Evolutionary conservation across 495 filamentous ascomycete species (phyloP).

Genomic region (Aspergillus ostianus): DNA sequence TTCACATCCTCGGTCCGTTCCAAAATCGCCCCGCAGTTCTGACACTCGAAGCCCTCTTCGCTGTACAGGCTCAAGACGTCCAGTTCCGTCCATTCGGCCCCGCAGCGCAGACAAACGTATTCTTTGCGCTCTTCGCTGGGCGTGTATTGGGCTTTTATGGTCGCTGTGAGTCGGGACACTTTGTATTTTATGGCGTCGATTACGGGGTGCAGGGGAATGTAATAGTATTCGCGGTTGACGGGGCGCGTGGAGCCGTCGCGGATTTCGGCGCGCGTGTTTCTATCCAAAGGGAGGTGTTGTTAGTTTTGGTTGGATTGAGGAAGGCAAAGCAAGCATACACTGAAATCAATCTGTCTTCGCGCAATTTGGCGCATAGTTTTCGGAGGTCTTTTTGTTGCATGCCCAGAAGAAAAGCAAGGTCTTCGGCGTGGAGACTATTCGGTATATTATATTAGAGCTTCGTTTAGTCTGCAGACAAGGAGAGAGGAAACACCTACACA

Average conservation of each 20-base stretch:
- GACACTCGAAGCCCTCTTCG: constrained; percentile 73
- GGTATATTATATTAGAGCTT: not conserved
- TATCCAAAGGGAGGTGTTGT: constrained; percentile 28
- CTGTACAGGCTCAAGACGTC: constrained; percentile 73
- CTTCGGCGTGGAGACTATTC: constrained; percentile 74
- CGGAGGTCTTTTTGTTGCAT: constrained; percentile 87
- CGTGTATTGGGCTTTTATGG: constrained; percentile 75
- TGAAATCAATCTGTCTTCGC: constrained; percentile 79
- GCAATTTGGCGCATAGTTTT: constrained; percentile 77
- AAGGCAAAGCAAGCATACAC: constrained; percentile 53
- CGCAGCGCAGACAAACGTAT: constrained; percentile 79
- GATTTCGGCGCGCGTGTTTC: constrained; percentile 75
- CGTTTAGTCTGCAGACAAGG: not conserved
- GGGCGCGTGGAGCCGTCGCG: constrained; percentile 78
- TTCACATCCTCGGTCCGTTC: constrained; percentile 64
- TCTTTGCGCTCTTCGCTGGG: constrained; percentile 86
- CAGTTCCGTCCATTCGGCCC: constrained; percentile 76
- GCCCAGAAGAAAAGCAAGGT: constrained; percentile 79
- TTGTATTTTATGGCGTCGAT: constrained; percentile 97
- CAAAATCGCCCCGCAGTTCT: constrained; percentile 72
- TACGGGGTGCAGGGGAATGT: constrained; percentile 88
- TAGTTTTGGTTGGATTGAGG: not conserved
- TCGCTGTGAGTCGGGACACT: constrained; percentile 77
- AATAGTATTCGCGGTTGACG: constrained; percentile 88
- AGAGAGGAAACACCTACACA: constrained; percentile 52